phyloP scores from a whole-genome alignment of 805 yeast genomes.

The Sungouiella thailandica region DNA sequence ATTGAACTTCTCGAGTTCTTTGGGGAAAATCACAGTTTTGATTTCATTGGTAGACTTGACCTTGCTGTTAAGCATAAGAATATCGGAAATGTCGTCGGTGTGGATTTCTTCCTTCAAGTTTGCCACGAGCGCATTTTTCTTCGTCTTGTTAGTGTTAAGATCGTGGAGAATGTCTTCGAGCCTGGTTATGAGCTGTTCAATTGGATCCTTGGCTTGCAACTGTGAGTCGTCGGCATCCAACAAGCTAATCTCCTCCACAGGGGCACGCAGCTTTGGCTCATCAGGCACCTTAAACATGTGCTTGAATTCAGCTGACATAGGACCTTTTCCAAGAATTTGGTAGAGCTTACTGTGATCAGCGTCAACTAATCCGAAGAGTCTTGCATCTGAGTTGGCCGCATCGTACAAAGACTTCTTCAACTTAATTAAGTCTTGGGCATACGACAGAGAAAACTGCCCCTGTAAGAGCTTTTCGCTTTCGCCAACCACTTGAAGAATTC shows the following conservation, averaged over 20 bases:
- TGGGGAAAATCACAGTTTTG: constrained; percentile 50
- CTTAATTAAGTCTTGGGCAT: constrained; percentile 52
- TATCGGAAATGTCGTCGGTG: constrained; percentile 78
- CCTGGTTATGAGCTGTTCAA: constrained; percentile 34
- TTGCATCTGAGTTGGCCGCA: constrained; percentile 56
- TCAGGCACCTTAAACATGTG: constrained; percentile 18
- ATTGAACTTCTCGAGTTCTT: constrained; percentile 72
- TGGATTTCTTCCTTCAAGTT: constrained; percentile 69
- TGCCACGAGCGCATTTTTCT: constrained; percentile 54
- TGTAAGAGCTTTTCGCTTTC: constrained; percentile 25
- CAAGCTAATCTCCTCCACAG: constrained; percentile 40
- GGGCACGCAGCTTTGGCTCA: constrained; percentile 2
- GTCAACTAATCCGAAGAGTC: constrained; percentile 45
- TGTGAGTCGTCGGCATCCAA: constrained; percentile 63
- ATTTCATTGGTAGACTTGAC: constrained; percentile 54
- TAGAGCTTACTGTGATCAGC: constrained; percentile 22
- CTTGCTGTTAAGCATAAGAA: constrained; percentile 60
- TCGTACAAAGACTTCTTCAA: constrained; percentile 57
- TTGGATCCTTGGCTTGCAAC: constrained; percentile 18
- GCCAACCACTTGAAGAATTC: constrained; percentile 31
- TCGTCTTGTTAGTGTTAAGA: constrained; percentile 57
- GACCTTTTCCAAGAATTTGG: constrained; percentile 34
- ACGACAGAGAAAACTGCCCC: constrained; percentile 5
- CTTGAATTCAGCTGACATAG: constrained; percentile 35
- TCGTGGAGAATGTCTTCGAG: constrained; percentile 58